Percentiles rank a stretch among this genome's conserved stretches.
These are phyloP conservation scores for Amorphotheca resinae DNA, from an alignment of 495 filamentous ascomycete species.

Conservation along the genomic window DNA sequence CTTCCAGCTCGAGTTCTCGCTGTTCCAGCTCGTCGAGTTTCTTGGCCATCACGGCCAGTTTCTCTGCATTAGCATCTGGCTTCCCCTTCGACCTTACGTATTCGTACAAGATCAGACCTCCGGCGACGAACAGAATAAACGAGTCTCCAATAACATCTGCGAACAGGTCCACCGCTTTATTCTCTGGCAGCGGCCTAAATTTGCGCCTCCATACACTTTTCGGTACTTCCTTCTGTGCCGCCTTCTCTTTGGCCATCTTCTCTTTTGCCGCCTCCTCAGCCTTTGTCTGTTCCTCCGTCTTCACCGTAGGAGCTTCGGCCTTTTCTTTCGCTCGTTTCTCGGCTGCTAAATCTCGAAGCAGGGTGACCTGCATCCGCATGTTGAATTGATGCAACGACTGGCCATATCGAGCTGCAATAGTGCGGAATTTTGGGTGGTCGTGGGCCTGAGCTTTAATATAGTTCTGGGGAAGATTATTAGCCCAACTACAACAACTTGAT, in stretches of 20 bases:
- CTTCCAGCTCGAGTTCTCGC: constrained; percentile 52
- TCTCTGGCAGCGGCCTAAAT: constrained; percentile 69
- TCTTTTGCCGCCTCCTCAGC: constrained; percentile 43
- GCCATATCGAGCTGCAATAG: constrained; percentile 51
- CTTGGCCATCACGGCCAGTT: constrained; percentile 61
- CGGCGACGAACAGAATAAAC: constrained; percentile 78
- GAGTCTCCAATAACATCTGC: constrained; percentile 88
- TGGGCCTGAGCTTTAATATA: constrained; percentile 88
- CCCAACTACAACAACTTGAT: constrained; percentile 4
- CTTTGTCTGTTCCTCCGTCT: constrained; percentile 59
- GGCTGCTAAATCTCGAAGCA: constrained; percentile 65
- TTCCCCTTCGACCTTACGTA: constrained; percentile 63
- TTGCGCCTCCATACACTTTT: constrained; percentile 37
- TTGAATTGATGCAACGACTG: constrained; percentile 84
- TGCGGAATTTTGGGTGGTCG: constrained; percentile 84
- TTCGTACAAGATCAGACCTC: constrained; percentile 70
- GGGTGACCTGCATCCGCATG: constrained; percentile 80
- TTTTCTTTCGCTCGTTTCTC: constrained; percentile 47
- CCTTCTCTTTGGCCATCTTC: constrained; percentile 32
- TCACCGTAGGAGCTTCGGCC: constrained; percentile 63
- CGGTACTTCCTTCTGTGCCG: constrained; percentile 27
- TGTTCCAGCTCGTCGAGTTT: constrained; percentile 41
- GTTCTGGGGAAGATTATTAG: constrained; percentile 43
- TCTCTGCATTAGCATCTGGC: constrained; percentile 48
- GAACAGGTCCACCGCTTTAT: constrained; percentile 89